Evolutionary conservation across 2,329 filamentous ascomycete species (phyloP).

Genomic region (Clonostachys rhizophaga): DNA sequence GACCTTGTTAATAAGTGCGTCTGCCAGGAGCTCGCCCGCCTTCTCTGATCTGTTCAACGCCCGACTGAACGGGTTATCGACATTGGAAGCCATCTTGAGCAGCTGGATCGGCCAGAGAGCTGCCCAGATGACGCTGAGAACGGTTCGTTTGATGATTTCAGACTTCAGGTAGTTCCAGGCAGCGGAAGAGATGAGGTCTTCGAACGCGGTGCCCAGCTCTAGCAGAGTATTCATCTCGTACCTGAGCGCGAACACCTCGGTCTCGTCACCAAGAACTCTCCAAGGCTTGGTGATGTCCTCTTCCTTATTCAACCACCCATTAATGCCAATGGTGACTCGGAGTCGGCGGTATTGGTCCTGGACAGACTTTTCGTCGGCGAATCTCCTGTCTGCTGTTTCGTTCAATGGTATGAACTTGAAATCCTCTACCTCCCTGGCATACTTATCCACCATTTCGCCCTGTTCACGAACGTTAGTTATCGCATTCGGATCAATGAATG

Average conservation of each 20-base stretch:
- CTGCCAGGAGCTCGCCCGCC: constrained; percentile 73
- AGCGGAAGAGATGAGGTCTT: constrained; percentile 65
- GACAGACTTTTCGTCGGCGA: constrained; percentile 23
- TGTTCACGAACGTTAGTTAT: constrained; percentile 8
- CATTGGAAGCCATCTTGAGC: constrained; percentile 58
- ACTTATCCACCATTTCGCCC: constrained; percentile 82
- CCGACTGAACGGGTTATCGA: constrained; percentile 80
- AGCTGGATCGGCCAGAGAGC: constrained; percentile 68
- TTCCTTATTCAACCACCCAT: constrained; percentile 76
- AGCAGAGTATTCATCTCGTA: constrained; percentile 79
- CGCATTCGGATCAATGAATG: background rate
- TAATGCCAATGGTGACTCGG: constrained; percentile 79
- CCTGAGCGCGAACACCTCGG: constrained; percentile 79
- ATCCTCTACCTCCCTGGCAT: constrained; percentile 83
- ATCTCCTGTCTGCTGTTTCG: constrained; percentile 15
- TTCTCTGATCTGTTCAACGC: constrained; percentile 75
- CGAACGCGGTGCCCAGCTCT: constrained; percentile 69
- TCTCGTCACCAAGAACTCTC: constrained; percentile 64
- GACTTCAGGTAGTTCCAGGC: constrained; percentile 71
- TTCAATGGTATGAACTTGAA: constrained; percentile 72
- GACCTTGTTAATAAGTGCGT: constrained; percentile 75
- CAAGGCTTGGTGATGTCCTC: constrained; percentile 77
- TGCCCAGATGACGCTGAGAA: constrained; percentile 63
- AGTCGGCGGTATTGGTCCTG: constrained; percentile 44
- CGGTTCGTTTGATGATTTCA: constrained; percentile 70